These are phyloP conservation scores for Mycogone perniciosa DNA, from an alignment of 2,329 filamentous ascomycete genomes.

Conservation along the genomic window DNA sequence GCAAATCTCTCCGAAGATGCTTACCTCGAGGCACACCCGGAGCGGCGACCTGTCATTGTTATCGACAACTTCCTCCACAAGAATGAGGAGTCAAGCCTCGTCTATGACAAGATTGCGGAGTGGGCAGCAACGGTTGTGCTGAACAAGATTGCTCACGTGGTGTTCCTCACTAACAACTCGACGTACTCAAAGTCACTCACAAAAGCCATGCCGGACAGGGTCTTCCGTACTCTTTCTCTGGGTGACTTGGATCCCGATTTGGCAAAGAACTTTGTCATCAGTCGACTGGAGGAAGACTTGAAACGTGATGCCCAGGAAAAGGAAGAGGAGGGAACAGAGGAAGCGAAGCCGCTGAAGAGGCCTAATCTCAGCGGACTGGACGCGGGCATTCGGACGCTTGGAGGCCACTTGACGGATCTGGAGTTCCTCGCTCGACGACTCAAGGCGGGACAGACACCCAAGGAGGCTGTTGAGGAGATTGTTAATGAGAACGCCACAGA, in stretches of 20 bases:
- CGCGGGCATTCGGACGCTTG: constrained; percentile 71
- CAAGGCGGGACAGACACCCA: constrained; percentile 77
- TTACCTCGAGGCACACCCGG: constrained; percentile 83
- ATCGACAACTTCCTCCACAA: constrained; percentile 91
- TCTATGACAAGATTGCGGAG: constrained; percentile 76
- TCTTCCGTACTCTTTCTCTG: constrained; percentile 79
- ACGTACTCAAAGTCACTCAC: constrained; percentile 82
- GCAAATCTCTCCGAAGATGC: constrained; percentile 70
- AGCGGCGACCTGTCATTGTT: constrained; percentile 73
- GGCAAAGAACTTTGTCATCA: constrained; percentile 84
- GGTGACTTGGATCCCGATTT: constrained; percentile 82
- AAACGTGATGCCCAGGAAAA: constrained; percentile 24
- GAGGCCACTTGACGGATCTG: constrained; percentile 89
- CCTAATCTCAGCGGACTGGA: constrained; percentile 66
- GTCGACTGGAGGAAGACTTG: constrained; percentile 57
- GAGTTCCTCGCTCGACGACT: constrained; percentile 90
- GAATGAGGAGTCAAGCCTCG: constrained; percentile 53
- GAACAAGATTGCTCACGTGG: constrained; percentile 84
- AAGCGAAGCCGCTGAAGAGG: constrained; percentile 20
- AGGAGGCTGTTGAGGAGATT: constrained; percentile 77
- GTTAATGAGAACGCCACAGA: constrained; percentile 84
- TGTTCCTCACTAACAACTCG: constrained; percentile 87
- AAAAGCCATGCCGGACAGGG: constrained; percentile 81
- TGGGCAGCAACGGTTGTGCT: constrained; percentile 85
- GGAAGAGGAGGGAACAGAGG: constrained; percentile 20